Conservation (phyloP, 2,329 filamentous ascomycete species). For the Bertia moriformis region DNA sequence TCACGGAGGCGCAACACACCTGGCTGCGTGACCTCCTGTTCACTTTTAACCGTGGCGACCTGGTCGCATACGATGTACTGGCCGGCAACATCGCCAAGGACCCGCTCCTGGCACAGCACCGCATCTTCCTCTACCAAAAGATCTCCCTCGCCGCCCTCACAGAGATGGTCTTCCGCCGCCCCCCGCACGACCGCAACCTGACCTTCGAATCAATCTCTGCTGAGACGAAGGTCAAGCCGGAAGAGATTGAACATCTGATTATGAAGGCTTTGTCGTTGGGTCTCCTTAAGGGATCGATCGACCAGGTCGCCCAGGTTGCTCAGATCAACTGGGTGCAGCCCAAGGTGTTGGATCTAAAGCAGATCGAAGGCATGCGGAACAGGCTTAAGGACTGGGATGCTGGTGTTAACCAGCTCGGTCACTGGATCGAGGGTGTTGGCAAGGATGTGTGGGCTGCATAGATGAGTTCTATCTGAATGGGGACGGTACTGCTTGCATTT, state of each 20-base stretch:
- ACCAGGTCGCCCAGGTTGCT: slow-evolving; percentile 87
- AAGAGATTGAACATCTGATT: slow-evolving; percentile 93
- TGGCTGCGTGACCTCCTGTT: slow-evolving; percentile 96
- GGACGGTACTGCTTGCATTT: too few species aligned
- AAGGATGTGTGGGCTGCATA: slow-evolving; percentile 92
- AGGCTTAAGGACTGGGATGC: slow-evolving; percentile 87
- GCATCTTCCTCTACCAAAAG: slow-evolving; percentile 82
- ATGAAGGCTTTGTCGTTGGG: slow-evolving; percentile 98
- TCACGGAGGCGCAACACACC: slow-evolving; percentile 54
- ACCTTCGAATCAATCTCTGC: slow-evolving; percentile 74
- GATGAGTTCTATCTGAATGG: too few species aligned
- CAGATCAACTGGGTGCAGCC: slow-evolving; percentile 98
- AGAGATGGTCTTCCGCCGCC: slow-evolving; percentile 87
- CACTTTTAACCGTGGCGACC: slow-evolving; percentile 90
- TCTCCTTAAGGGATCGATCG: slow-evolving; percentile 77
- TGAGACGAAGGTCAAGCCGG: slow-evolving; percentile 79
- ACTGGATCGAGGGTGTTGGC: slow-evolving; percentile 89
- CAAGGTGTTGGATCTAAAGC: slow-evolving; percentile 88
- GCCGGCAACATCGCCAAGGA: slow-evolving; percentile 70
- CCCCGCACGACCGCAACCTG: slow-evolving; percentile 90
- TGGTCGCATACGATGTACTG: slow-evolving; percentile 72
- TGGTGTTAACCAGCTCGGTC: slow-evolving; percentile 87
- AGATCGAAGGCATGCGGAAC: slow-evolving; percentile 83
- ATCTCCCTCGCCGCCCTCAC: slow-evolving; percentile 93
- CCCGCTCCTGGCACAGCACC: slow-evolving; percentile 63